These are phyloP conservation scores for Echinosophora koreensis DNA, from an alignment of 306 rosid species.

Conservation along the genomic window DNA sequence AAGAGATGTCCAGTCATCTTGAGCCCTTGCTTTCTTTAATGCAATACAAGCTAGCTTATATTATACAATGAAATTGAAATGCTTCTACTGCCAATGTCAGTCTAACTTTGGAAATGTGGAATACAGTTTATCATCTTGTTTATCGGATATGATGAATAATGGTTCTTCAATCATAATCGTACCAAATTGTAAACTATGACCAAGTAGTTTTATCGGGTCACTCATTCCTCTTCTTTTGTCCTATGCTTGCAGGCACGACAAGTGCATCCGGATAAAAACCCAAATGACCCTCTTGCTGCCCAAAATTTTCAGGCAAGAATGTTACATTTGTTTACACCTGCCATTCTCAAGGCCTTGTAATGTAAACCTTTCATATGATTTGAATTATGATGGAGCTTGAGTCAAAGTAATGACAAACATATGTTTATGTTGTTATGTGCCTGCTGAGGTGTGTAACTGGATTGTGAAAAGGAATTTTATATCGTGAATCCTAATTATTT, in stretches of 20 bases:
- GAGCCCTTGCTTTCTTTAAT: not conserved
- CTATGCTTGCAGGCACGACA: constrained; percentile 82
- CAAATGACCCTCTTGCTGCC: constrained; percentile 94
- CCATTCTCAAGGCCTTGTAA: constrained; percentile 21
- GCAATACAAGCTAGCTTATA: constrained; percentile 5
- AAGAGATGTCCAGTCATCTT: not conserved
- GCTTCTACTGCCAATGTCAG: constrained; percentile 13
- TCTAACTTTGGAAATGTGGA: constrained; percentile 28
- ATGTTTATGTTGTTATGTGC: constrained; percentile 32
- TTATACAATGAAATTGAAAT: constrained; percentile 35
- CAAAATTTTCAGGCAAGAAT: constrained; percentile 90
- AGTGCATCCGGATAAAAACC: constrained; percentile 99
- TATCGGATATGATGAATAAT: not conserved
- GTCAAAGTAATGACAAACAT: constrained; percentile 21
- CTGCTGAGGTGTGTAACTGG: constrained; percentile 14
- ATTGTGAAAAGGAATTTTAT: constrained; percentile 9
- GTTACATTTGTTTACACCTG: constrained; percentile 22
- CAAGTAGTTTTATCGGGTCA: constrained; percentile 9
- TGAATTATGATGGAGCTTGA: constrained; percentile 11
- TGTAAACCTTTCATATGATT: constrained; percentile 24
- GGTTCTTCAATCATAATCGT: not conserved
- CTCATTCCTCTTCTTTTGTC: constrained; percentile 26
- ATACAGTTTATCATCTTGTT: constrained; percentile 25
- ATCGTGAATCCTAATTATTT: constrained; percentile 22
- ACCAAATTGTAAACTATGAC: constrained; percentile 26